Conservation (phyloP, 2,329 filamentous ascomycete species). For the Pestalotiopsis sp. region DNA sequence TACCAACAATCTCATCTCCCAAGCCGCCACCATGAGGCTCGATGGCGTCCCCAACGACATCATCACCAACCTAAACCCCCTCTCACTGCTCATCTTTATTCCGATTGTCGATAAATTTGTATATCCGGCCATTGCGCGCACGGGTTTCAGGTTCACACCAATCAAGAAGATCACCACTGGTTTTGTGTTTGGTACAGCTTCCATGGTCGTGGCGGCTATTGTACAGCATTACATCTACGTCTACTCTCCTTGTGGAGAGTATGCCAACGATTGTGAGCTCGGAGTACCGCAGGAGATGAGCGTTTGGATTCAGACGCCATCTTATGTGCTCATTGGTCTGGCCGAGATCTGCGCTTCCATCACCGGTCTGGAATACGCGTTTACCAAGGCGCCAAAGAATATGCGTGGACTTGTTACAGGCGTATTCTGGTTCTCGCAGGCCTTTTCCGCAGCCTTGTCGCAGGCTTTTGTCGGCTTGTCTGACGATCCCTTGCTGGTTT, state of each 20-base stretch:
- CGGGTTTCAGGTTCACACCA: slow-evolving; percentile 67
- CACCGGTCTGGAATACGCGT: slow-evolving; percentile 70
- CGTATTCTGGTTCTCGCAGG: slow-evolving; percentile 68
- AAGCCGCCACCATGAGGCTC: slow-evolving; percentile 66
- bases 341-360: slow-evolving; percentile 52
- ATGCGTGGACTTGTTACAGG: slow-evolving; percentile 74
- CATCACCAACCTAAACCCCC: slow-evolving; percentile 73
- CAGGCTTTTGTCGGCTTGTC: slow-evolving; percentile 61
- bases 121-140: slow-evolving; percentile 66
- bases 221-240: slow-evolving; percentile 66
- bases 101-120: slow-evolving; percentile 68
- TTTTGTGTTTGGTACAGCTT: slow-evolving; percentile 64
- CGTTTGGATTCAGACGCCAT: slow-evolving; percentile 60
- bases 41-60: slow-evolving; percentile 77
- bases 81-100: slow-evolving; percentile 74
- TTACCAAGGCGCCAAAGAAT: slow-evolving; percentile 73
- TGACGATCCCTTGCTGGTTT: slow-evolving; percentile 66
- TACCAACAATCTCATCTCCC: slow-evolving; percentile 60
- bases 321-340: slow-evolving; percentile 49
- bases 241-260: slow-evolving; percentile 60
- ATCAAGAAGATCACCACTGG: slow-evolving; percentile 75
- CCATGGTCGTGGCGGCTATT: slow-evolving; percentile 59
- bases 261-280: slow-evolving; percentile 38
- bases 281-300: slow-evolving; percentile 48
- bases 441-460: slow-evolving; percentile 66